Conservation (phyloP, 1,284 basidiomycete genomes). For the Tylopilus sp. region DNA sequence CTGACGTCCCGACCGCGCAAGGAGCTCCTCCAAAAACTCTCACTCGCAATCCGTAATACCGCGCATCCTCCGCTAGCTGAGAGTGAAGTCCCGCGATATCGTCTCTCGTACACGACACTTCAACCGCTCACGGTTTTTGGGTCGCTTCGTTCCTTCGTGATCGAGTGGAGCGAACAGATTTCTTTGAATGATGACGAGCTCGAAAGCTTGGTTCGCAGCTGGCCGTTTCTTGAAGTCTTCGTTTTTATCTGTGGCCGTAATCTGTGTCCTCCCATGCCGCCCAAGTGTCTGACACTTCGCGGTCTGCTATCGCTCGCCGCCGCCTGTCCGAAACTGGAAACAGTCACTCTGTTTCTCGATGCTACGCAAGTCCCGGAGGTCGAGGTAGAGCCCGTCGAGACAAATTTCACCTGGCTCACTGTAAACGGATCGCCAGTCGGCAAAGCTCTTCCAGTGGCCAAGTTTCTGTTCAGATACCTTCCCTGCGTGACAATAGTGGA, state of each 20-base stretch:
- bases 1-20: conserved; percentile 3
- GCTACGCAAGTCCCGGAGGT: conserved; percentile 12
- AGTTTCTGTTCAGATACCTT: conserved; percentile 13
- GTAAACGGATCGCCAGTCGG: conserved; percentile 16
- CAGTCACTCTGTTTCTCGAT: conserved; percentile 13
- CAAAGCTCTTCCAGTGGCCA: conserved; percentile 10
- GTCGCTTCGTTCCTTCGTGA: conserved; percentile 4
- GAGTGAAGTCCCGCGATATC: conserved; percentile 3
- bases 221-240: conserved; percentile 10
- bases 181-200: conserved; percentile 15
- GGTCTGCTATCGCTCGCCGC: conserved; percentile 13
- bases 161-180: conserved; percentile 16
- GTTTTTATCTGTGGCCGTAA: conserved; percentile 11
- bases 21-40: conserved; percentile 1
- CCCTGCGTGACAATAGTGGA: conserved; percentile 8
- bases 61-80: background rate
- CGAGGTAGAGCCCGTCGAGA: background rate
- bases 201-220: conserved; percentile 7
- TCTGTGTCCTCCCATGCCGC: conserved; percentile 2
- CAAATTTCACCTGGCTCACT: conserved; percentile 1
- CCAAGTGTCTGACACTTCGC: conserved; percentile 14
- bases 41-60: background rate
- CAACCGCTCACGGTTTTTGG: conserved; percentile 3
- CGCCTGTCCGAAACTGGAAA: conserved; percentile 1
- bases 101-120: conserved; percentile 10